Evolutionary conservation across 306 rosid species (phyloP), one percentile per base, ranked within the genome.

Genomic region (Inga leiocalycina): DNA sequence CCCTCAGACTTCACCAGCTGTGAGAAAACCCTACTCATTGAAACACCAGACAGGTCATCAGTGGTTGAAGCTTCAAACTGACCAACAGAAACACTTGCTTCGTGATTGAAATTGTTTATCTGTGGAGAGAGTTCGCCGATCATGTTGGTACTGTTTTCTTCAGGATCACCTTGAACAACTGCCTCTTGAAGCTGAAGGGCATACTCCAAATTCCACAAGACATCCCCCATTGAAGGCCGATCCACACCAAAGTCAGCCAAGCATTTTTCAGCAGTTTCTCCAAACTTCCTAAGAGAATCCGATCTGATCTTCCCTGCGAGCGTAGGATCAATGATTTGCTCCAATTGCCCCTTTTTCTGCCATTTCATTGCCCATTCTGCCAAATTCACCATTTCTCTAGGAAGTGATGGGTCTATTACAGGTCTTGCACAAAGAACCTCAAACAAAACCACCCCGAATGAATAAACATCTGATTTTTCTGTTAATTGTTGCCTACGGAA

Each of bases 331-430:
- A 96, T 89, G 49, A 96, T 96, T 57, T 93, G 97, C 4, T 89
- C 98, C 86, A 96, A 74, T 80, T 92, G 97, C 78, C 99, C 97
- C 71, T 30, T 91, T 81, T 91, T 94, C 89, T 90, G 97, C 97
- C 98, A 96, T 76, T 96, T 91, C 97, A 96, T 91, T 57, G 94
- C 89, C 99, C 99, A 96, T 87, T 96, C 97, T 54, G 98, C 99
- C 71, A 96, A 88, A 87, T 94, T 94, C 85, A 96, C 99, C 97
- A 84, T 92, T 87, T 96, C 99, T 80, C 97, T 90, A 0, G 94
- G 88, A 82, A 91, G 99, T 3, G 97, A 87, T 24, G 99, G 99
- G 69, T 96, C 98, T 57, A 94, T 94, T 17, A 91, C 97, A 39
- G 99, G 98, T 72, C 98, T 92, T 30, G 98, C 99, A 65, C 99